These are phyloP conservation scores for Akanthomyces dipterigenus DNA, from an alignment of 2,329 filamentous ascomycete species.

Conservation along the genomic window DNA sequence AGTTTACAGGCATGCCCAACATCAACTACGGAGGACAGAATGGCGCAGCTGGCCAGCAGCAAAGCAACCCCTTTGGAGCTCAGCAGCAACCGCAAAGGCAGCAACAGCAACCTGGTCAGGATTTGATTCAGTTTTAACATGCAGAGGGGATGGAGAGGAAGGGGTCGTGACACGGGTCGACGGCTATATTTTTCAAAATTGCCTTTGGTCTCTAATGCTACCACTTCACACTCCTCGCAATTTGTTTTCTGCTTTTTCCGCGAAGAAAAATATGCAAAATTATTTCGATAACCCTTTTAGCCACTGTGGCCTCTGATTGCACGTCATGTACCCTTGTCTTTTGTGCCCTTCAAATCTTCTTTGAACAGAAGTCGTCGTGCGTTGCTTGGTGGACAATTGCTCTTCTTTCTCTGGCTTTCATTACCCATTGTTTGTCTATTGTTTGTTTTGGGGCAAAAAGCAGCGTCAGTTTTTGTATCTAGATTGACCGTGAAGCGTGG, in stretches of 20 bases:
- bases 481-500: not conserved
- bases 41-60: conserved; percentile 43
- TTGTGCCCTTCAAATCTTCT: not conserved
- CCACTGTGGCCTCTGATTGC: too few species aligned
- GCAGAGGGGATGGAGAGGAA: not conserved
- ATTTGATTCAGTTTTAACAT: conserved; percentile 58
- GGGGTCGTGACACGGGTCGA: not conserved
- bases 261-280: not conserved
- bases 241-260: not conserved
- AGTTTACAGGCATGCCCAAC: conserved; percentile 71
- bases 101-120: conserved; percentile 44
- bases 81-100: conserved; percentile 39
- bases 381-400: not conserved
- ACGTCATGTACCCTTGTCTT: not conserved
- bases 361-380: not conserved
- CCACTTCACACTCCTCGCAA: not conserved
- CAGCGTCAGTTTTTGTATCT: not conserved
- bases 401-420: not conserved
- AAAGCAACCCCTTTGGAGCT: conserved; percentile 53
- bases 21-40: conserved; percentile 46
- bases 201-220: not conserved
- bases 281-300: not conserved
- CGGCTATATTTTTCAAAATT: conserved; percentile 8
- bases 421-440: not conserved
- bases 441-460: not conserved